Conservation (phyloP, 2,329 filamentous ascomycete species). For the Metarhizium album region DNA sequence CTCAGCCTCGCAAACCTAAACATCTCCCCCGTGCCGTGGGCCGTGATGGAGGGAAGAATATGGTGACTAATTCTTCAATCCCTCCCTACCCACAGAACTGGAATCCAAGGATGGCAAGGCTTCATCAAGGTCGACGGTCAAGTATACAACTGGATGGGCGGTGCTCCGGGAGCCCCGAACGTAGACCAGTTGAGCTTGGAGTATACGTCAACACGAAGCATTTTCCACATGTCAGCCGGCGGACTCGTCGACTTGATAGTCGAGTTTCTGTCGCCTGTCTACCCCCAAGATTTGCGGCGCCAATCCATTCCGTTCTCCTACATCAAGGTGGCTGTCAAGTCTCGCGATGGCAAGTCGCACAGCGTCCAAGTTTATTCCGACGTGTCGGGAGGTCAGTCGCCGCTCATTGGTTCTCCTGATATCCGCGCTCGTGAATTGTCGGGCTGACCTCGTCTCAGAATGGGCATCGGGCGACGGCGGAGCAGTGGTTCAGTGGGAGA, state of each 20-base stretch:
- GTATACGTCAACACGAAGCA: conserved; percentile 63
- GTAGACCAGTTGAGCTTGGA: conserved; percentile 53
- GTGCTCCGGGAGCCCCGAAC: conserved; percentile 32
- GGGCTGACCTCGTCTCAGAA: conserved; percentile 34
- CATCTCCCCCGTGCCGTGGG: no score
- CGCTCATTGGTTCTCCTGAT: background rate
- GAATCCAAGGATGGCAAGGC: conserved; percentile 54
- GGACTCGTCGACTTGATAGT: conserved; percentile 52
- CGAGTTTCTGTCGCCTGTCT: conserved; percentile 62
- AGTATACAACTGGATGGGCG: conserved; percentile 58
- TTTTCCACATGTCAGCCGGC: conserved; percentile 56
- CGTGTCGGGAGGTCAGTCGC: conserved; percentile 35
- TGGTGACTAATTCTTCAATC: background rate
- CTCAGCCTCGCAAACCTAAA: background rate
- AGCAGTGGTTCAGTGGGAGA: conserved; percentile 52
- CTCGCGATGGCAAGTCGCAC: conserved; percentile 51
- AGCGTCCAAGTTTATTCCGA: conserved; percentile 63
- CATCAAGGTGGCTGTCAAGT: conserved; percentile 50
- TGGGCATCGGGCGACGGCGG: conserved; percentile 55
- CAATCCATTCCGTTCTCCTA: conserved; percentile 65
- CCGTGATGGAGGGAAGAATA: background rate
- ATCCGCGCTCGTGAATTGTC: background rate
- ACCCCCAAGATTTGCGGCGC: conserved; percentile 51
- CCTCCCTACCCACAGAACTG: conserved; percentile 26
- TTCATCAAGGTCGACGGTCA: conserved; percentile 57